A percentile compares a stretch with the other conserved stretches of the same genome.
Conservation (phyloP, 805 yeast genomes). For the Candida tallmaniae region DNA sequence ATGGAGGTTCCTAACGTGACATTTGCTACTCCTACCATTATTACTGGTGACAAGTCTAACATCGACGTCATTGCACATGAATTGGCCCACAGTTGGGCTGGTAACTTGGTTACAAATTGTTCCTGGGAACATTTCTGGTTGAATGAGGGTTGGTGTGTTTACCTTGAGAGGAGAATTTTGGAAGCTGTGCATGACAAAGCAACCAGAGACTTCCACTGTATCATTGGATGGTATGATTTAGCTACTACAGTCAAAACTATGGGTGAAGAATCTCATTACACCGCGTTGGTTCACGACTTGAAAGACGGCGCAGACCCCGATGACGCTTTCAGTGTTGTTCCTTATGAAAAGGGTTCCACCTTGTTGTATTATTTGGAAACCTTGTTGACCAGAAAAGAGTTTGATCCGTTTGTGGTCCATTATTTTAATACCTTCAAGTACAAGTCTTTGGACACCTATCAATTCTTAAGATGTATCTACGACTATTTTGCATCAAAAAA, state of each 20-base stretch:
- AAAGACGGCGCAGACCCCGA: conserved; percentile 76
- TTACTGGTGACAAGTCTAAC: conserved; percentile 79
- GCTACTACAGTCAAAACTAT: conserved; percentile 62
- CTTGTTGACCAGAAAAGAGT: conserved; percentile 52
- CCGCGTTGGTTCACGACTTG: conserved; percentile 67
- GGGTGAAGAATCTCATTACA: conserved; percentile 52
- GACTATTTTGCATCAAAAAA: conserved; percentile 53
- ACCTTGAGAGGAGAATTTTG: conserved; percentile 77
- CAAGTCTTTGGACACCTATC: conserved; percentile 73
- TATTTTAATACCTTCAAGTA: conserved; percentile 70
- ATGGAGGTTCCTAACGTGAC: conserved; percentile 94
- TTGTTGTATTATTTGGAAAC: conserved; percentile 72
- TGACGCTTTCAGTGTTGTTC: conserved; percentile 82
- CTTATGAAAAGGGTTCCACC: conserved; percentile 88
- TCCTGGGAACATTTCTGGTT: conserved; percentile 95
- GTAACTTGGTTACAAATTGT: conserved; percentile 83
- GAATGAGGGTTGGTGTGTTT: conserved; percentile 96
- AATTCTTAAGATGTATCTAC: conserved; percentile 72
- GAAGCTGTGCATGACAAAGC: conserved; percentile 77
- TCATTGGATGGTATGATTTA: conserved; percentile 86
- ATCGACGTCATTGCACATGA: conserved; percentile 92
- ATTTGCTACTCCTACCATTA: conserved; percentile 84
- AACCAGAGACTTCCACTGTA: conserved; percentile 73
- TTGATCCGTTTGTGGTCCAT: conserved; percentile 75
- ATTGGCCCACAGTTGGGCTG: conserved; percentile 90